Evolutionary conservation across 305 asterid species (phyloP).

Genomic region (Fraxinus greggii): DNA sequence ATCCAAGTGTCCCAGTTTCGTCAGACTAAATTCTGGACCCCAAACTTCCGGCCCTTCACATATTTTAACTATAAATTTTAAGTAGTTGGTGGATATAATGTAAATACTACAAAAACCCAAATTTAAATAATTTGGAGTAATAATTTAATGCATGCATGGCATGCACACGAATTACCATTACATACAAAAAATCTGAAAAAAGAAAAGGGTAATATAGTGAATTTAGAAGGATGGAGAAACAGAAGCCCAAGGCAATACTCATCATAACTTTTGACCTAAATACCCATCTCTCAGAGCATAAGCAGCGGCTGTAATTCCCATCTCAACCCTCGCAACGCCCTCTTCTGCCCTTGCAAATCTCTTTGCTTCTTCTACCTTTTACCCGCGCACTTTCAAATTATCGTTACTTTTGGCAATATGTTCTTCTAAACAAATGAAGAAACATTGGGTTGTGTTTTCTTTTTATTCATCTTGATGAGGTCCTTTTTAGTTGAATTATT

Average conservation of each 20-base stretch:
- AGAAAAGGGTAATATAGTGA: constrained; percentile 53
- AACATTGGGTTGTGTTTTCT: background rate
- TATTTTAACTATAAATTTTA: too few species aligned
- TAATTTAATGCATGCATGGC: background rate
- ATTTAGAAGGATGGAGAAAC: constrained; percentile 28
- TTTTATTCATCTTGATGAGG: constrained; percentile 5
- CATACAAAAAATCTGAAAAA: background rate
- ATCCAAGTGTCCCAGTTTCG: too few species aligned
- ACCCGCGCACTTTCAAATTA: constrained; percentile 83
- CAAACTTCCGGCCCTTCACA: too few species aligned
- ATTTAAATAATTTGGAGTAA: background rate
- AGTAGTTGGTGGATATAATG: background rate
- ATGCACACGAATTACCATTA: background rate
- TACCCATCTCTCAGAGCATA: constrained; percentile 58
- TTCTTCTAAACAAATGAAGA: constrained; percentile 7
- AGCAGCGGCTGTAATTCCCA: constrained; percentile 43
- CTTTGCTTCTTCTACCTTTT: constrained; percentile 42
- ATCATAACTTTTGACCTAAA: constrained; percentile 69
- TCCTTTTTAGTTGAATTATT: constrained; percentile 11
- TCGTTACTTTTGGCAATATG: background rate
- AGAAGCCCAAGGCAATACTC: background rate
- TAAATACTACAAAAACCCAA: background rate
- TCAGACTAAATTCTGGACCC: too few species aligned
- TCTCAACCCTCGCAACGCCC: constrained; percentile 63
- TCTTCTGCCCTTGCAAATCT: constrained; percentile 55